Evolutionary conservation across 768 basidiomycete genomes (phyloP), one percentile per base, ranked within the genome.

Genomic region (Phaeotremella fagi): DNA sequence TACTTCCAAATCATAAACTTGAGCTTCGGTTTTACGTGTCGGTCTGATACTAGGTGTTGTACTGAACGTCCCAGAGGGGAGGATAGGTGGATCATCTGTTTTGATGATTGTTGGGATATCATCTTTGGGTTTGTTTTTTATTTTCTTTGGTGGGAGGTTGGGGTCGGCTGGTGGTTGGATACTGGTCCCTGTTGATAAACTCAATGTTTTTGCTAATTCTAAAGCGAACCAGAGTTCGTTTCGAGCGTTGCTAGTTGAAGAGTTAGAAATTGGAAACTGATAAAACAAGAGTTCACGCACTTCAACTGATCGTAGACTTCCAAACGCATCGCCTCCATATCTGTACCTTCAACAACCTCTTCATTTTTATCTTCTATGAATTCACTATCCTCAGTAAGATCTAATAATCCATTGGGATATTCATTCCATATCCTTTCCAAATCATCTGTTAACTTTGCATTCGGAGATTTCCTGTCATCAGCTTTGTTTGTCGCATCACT

Each of bases 171-270:
- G 68, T 14, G 54, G 59, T 27, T 66, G 33, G 25, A 29, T 45
- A 23, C 60, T 55, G 48, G 48, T 67, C 4, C 28, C 27, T 0
- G 60, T 44, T 3, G 69, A 68, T 7, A 37, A 33, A 2, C 54
- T 41, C 15, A 71, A 64, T 2, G 66, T 71, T 31, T 67, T 67
- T 36, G 62, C 66, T 1, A 71, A 54, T 49, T 71, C 69, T 11
- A 68, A 54, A 2, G 59, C 59, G 24, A 58, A 68, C 69, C 69
- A 71, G 6, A 71, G 53, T 53, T 71, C 69, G 36, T 71, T 71
- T 4, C 69, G 61, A 15, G 66, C 63, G 22, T 59, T 59, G 58
- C 64, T 66, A 52, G 15, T 9, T 26, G 6, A 45, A 27, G 4
- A 28, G 14, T 46, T 20, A 48, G 11, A 16, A 23, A 18, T 11